Conservation (phyloP, 208 protist genomes). For the Trypanosomatidae sp. region DNA sequence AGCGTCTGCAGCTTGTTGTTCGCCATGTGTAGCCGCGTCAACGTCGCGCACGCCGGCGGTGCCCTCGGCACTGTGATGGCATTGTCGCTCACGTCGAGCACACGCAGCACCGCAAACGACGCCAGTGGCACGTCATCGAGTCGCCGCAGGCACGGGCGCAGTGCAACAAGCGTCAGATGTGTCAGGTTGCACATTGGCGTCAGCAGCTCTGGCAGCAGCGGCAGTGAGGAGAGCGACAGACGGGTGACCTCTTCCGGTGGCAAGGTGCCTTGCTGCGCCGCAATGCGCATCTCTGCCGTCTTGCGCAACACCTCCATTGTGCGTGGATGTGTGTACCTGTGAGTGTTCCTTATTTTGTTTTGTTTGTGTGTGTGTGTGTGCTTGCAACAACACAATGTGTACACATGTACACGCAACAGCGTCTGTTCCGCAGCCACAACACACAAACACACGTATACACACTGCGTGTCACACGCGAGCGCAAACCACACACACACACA, state of each 20-base stretch:
- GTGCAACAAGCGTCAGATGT: slow-evolving; percentile 40
- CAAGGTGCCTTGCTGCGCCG: slow-evolving; percentile 45
- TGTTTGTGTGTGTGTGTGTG: too few relatives aligned
- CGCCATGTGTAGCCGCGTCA: slow-evolving; percentile 37
- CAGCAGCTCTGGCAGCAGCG: slow-evolving; percentile 28
- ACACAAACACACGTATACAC: too few relatives aligned
- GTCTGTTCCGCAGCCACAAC: too few relatives aligned
- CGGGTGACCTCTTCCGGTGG: slow-evolving; percentile 25
- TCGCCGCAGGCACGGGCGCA: slow-evolving; percentile 34
- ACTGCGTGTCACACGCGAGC: too few relatives aligned
- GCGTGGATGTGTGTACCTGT: too few relatives aligned
- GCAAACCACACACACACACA: too few relatives aligned
- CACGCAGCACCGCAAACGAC: slow-evolving; percentile 16
- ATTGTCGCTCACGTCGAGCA: slow-evolving; percentile 81
- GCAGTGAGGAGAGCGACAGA: slow-evolving; percentile 53
- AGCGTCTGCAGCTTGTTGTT: slow-evolving; percentile 49
- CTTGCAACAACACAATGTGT: too few relatives aligned
- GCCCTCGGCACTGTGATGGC: slow-evolving; percentile 18
- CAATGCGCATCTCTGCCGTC: slow-evolving; percentile 47
- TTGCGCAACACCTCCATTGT: slow-evolving; percentile 63
- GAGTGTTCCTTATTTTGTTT: too few relatives aligned
- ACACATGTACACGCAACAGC: too few relatives aligned
- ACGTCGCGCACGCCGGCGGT: slow-evolving; percentile 8
- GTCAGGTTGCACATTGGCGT: slow-evolving; percentile 26
- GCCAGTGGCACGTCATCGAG: slow-evolving; percentile 18